Evolutionary conservation across 176 grass and related monocot genomes (phyloP).

Genomic region (Zea luxurians): DNA sequence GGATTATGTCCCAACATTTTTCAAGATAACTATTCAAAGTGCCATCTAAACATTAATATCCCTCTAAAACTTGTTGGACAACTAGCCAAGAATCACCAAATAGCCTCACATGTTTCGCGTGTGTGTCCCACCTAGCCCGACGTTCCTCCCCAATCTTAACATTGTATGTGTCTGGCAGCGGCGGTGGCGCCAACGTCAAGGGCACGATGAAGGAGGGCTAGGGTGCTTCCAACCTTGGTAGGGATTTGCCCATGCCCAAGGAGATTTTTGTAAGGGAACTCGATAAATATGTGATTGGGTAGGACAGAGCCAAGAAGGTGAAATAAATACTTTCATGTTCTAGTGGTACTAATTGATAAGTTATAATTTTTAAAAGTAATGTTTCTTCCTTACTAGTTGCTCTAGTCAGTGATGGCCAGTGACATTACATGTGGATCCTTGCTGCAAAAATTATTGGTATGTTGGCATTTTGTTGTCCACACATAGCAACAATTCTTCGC

Average conservation of each 20-base stretch:
- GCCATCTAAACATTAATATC: too few species aligned
- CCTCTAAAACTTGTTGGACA: too few species aligned
- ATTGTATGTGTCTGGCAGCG: constrained; percentile 74
- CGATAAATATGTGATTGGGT: constrained; percentile 96
- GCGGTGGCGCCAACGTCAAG: constrained; percentile 48
- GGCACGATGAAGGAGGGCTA: constrained; percentile 73
- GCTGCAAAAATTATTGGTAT: constrained; percentile 88
- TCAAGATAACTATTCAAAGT: too few species aligned
- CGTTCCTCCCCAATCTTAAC: constrained; percentile 84
- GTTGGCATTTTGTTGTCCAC: not conserved
- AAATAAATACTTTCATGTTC: not conserved
- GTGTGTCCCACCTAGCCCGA: constrained; percentile 77
- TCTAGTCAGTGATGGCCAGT: constrained; percentile 56
- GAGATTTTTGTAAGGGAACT: constrained; percentile 76
- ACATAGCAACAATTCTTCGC: not conserved
- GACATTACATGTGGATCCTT: constrained; percentile 83
- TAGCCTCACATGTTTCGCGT: constrained; percentile 1
- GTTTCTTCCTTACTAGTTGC: constrained; percentile 35
- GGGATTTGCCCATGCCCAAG: constrained; percentile 92
- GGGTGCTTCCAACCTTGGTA: constrained; percentile 86
- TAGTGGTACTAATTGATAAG: not conserved
- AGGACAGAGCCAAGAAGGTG: constrained; percentile 95
- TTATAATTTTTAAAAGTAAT: not conserved
- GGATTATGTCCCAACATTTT: too few species aligned
- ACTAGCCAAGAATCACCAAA: too few species aligned